phyloP scores from a whole-genome alignment of 768 basidiomycete species.

The Rhizopogon vinicolor region DNA sequence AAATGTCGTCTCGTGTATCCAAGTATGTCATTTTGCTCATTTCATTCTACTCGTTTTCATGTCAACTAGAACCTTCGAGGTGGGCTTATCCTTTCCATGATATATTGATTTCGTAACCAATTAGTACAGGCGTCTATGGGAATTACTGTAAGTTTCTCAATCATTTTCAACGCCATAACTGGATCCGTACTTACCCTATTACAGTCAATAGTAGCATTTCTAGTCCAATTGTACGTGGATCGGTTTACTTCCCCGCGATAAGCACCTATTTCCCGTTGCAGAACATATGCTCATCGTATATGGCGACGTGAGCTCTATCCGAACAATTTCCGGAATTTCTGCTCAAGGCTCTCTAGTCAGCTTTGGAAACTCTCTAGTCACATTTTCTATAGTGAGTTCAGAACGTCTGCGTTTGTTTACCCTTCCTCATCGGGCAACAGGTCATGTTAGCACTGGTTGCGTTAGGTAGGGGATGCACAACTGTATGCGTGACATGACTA shows the following conservation, averaged over 20 bases:
- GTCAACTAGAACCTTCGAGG: background rate
- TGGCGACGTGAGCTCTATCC: constrained; percentile 27
- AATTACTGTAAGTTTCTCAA: constrained; percentile 19
- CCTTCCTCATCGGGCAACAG: constrained; percentile 6
- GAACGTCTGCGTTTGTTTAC: background rate
- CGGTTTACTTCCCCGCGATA: background rate
- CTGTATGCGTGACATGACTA: background rate
- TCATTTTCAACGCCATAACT: background rate
- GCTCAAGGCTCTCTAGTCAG: background rate
- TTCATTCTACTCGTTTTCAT: background rate
- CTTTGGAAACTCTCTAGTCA: constrained; percentile 14
- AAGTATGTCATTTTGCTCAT: constrained; percentile 10
- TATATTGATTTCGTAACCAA: background rate
- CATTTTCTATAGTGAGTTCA: constrained; percentile 26
- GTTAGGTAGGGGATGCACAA: constrained; percentile 13
- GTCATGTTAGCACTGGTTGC: constrained; percentile 24
- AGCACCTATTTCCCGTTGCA: constrained; percentile 1
- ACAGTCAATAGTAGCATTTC: constrained; percentile 30
- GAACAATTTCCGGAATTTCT: background rate
- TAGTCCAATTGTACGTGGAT: constrained; percentile 28
- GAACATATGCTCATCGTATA: constrained; percentile 33
- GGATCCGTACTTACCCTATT: background rate
- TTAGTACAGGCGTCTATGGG: constrained; percentile 29
- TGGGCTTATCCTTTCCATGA: background rate
- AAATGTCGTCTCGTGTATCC: constrained; percentile 23